Percentiles rank a stretch among this genome's conserved stretches.
phyloP scores from a whole-genome alignment of 1,139 yeast genomes.

The Zhuliangozyma parablackwelliae region DNA sequence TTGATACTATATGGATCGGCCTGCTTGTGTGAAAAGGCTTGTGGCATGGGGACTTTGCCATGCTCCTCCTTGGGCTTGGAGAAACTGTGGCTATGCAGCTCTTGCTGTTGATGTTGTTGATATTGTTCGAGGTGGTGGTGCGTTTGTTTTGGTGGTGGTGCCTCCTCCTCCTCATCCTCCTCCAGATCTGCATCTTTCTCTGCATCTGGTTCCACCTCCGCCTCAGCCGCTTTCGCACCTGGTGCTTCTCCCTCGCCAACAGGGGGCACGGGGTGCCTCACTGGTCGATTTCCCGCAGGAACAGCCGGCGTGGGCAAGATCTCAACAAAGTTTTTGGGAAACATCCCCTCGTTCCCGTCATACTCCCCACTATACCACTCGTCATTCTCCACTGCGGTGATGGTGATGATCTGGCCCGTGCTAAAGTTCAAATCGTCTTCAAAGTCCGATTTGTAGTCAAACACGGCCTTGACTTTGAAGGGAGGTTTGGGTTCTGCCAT shows the following conservation, averaged over 20 bases:
- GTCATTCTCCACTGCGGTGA: slow-evolving; percentile 56
- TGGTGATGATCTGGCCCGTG: slow-evolving; percentile 66
- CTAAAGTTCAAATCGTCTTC: slow-evolving; percentile 78
- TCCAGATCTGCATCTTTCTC: slow-evolving; percentile 2
- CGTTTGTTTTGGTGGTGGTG: too few relatives aligned
- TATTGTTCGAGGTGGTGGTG: too few relatives aligned
- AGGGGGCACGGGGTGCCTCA: slow-evolving; percentile 1
- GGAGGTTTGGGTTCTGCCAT: slow-evolving; percentile 29
- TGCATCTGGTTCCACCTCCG: slow-evolving; percentile 6
- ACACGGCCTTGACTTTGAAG: slow-evolving; percentile 68
- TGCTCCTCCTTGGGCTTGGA: background rate
- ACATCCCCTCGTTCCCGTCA: slow-evolving; percentile 64
- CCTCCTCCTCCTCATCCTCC: background rate
- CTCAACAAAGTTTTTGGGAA: slow-evolving; percentile 83
- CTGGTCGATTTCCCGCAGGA: slow-evolving; percentile 11
- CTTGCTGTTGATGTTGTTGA: too few relatives aligned
- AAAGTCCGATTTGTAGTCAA: slow-evolving; percentile 69
- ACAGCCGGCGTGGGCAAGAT: slow-evolving; percentile 13
- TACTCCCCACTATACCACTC: slow-evolving; percentile 85
- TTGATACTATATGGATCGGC: slow-evolving; percentile 42
- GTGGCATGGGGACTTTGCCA: slow-evolving; percentile 17
- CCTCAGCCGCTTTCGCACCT: background rate
- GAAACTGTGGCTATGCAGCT: too few relatives aligned
- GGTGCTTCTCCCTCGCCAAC: background rate
- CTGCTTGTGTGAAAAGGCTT: slow-evolving; percentile 24